Conservation (phyloP, 495 filamentous ascomycete genomes). For the Lentithecium fluviatile region DNA sequence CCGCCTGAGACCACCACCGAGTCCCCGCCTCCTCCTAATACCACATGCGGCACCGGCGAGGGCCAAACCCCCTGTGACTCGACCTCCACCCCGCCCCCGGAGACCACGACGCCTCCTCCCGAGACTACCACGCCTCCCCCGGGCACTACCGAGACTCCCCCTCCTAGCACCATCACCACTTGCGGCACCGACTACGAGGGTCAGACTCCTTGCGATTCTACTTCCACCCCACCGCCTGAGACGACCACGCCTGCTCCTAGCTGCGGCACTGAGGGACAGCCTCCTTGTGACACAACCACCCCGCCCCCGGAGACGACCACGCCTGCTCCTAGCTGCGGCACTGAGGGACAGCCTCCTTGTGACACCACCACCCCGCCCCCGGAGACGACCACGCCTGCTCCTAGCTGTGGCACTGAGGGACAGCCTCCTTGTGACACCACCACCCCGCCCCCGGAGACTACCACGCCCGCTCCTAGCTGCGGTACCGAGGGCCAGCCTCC, state of each 20-base stretch:
- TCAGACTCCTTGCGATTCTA: not conserved
- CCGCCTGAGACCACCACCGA: not conserved
- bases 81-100: constrained; percentile 16
- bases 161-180: not conserved
- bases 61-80: constrained; percentile 2
- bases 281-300: not conserved
- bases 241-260: not conserved
- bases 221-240: not conserved
- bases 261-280: constrained; percentile 1
- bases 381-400: not conserved
- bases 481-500: not conserved
- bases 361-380: not conserved
- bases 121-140: not conserved
- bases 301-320: not conserved
- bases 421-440: not conserved
- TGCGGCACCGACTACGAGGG: not conserved
- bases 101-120: not conserved
- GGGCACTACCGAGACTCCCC: not conserved
- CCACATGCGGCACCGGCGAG: not conserved
- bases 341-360: not conserved
- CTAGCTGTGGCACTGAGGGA: not conserved
- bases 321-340: not conserved
- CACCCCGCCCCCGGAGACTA: not conserved
- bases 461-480: not conserved
- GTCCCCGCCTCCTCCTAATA: not conserved